These are phyloP conservation scores for Phytophthora colocasiae DNA, from an alignment of 352 stramenopile species.

Conservation along the genomic window DNA sequence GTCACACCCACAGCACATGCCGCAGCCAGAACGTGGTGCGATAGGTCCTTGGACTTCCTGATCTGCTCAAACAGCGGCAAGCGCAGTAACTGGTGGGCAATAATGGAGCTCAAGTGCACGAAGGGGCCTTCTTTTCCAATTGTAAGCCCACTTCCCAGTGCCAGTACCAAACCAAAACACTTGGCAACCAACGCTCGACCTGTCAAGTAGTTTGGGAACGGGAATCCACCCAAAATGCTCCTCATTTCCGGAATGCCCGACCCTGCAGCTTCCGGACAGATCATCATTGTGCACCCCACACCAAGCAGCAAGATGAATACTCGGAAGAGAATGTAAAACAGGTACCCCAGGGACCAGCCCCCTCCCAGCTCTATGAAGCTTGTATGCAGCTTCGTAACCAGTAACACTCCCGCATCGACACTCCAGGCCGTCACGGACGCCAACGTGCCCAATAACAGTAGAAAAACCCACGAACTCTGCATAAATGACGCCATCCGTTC, in stretches of 20 bases:
- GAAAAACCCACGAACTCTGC: conserved; percentile 79
- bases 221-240: conserved; percentile 77
- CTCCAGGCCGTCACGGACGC: conserved; percentile 71
- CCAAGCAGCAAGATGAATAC: conserved; percentile 68
- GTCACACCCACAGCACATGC: conserved; percentile 83
- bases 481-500: conserved; percentile 68
- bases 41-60: conserved; percentile 61
- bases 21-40: conserved; percentile 71
- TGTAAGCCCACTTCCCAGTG: conserved; percentile 68
- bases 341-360: conserved; percentile 60
- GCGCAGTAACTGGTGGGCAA: conserved; percentile 67
- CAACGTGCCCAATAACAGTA: conserved; percentile 65
- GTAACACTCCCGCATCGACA: conserved; percentile 66
- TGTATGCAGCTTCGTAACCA: conserved; percentile 45
- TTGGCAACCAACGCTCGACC: conserved; percentile 69
- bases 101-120: conserved; percentile 81
- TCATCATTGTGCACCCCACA: conserved; percentile 63
- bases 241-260: conserved; percentile 86
- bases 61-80: conserved; percentile 73
- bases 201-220: conserved; percentile 71
- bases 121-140: conserved; percentile 87
- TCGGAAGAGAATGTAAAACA: conserved; percentile 68
- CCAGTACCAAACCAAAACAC: conserved; percentile 66
- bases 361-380: conserved; percentile 55
- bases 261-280: conserved; percentile 69